Conservation (phyloP, 2,329 filamentous ascomycete genomes). For the Paraphoma chrysanthemicola region DNA sequence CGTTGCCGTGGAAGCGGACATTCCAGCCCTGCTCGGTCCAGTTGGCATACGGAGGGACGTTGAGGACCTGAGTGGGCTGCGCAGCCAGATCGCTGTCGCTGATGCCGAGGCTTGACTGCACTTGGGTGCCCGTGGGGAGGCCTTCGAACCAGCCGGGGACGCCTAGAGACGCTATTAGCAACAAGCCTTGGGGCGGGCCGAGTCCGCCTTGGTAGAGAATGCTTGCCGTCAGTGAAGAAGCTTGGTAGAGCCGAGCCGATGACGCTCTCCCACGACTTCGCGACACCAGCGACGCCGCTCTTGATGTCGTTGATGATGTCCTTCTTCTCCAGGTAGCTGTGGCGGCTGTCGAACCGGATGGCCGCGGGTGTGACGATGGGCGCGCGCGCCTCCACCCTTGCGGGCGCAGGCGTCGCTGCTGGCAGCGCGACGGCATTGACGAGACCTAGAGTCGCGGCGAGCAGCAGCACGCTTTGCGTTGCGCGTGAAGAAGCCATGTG, state of each 20-base stretch:
- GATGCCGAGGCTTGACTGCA: constrained; percentile 68
- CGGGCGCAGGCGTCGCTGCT: constrained; percentile 40
- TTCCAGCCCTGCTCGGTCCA: constrained; percentile 82
- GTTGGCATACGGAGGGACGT: constrained; percentile 72
- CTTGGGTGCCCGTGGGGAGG: constrained; percentile 68
- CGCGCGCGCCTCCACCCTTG: constrained; percentile 33
- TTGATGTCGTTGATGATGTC: constrained; percentile 42
- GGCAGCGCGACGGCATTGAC: constrained; percentile 38
- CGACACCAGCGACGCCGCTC: constrained; percentile 37
- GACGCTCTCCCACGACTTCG: constrained; percentile 41
- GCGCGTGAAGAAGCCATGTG: constrained; percentile 20
- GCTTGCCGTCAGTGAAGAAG: constrained; percentile 46
- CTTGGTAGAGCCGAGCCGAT: constrained; percentile 44
- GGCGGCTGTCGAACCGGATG: constrained; percentile 38
- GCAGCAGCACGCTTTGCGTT: constrained; percentile 29
- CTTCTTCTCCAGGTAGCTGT: constrained; percentile 42
- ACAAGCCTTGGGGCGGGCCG: constrained; percentile 24
- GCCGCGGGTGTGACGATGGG: constrained; percentile 44
- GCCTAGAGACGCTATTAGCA: constrained; percentile 41
- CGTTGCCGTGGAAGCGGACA: constrained; percentile 77
- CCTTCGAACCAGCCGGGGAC: constrained; percentile 70
- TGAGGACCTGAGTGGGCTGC: constrained; percentile 73
- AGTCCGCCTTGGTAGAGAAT: not conserved
- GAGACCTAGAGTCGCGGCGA: constrained; percentile 26
- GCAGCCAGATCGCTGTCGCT: constrained; percentile 64